Evolutionary conservation across 148 eudicot species (phyloP).

Genomic region (Spergularia marina): DNA sequence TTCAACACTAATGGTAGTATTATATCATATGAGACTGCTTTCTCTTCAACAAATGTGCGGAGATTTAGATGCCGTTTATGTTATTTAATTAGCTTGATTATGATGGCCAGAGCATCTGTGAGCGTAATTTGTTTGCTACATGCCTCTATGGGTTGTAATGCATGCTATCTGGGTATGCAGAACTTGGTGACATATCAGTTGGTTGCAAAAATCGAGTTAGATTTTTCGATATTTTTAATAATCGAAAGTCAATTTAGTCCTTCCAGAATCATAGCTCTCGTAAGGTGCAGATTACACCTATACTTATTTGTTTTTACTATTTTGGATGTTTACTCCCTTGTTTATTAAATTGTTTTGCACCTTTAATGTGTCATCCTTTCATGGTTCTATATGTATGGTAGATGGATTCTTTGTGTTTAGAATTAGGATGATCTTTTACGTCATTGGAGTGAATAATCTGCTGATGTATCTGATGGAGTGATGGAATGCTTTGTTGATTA

Average conservation of each 20-base stretch:
- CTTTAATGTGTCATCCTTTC: too few relatives aligned
- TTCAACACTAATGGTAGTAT: not conserved
- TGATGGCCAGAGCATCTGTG: slow-evolving; percentile 5
- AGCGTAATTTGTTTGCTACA: not conserved
- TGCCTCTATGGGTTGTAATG: not conserved
- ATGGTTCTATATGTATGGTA: too few relatives aligned
- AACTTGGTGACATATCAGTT: not conserved
- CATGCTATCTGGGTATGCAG: not conserved
- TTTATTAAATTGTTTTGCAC: too few relatives aligned
- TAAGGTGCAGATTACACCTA: not conserved
- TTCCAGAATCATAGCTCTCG: not conserved
- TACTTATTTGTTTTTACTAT: too few relatives aligned
- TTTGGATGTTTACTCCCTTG: too few relatives aligned
- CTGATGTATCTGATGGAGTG: not conserved
- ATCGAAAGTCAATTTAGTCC: slow-evolving; percentile 1
- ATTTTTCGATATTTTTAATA: not conserved
- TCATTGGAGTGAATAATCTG: not conserved
- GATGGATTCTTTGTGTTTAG: too few relatives aligned
- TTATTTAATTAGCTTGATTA: slow-evolving; percentile 15
- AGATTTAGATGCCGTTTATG: not conserved
- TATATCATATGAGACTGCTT: not conserved
- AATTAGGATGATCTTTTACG: too few relatives aligned
- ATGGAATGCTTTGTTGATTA: not conserved
- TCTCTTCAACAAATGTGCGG: not conserved
- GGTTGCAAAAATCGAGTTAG: slow-evolving; percentile 10